Base-by-base conservation (phyloP, 495 filamentous ascomycete genomes). In the Penicillium manginii region DNA sequence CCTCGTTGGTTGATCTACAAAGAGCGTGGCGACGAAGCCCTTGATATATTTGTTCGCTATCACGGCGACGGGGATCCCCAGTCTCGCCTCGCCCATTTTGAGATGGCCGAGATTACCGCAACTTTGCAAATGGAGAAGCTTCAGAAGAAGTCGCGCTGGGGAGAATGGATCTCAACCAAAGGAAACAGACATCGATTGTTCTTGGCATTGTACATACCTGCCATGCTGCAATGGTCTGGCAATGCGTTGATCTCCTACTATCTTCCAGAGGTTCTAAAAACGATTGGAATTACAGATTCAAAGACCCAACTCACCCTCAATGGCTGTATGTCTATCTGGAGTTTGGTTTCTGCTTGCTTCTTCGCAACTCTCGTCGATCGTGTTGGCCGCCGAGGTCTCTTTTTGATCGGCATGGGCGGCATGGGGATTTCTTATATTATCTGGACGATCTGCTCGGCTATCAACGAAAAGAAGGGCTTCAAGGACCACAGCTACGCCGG, bases 201-300 rank as follows among this genome's bases (percentile, higher is more conserved):
- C 45, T 66, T 90, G 31, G 78, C 85, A 26, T 67, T 87, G 39
- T 82, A 80, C 22, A 76, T 87, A 33, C 84, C 84, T 64, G 64
- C 70, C 52, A 76, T 76, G 52, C 84, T 82, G 6, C 87, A 89
- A 71, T 89, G 84, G 84, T 84, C 81, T 33, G 87, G 87, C 45
- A 88, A 88, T 64, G 84, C 79, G 48, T 78, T 90, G 33, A 81
- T 87, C 66, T 86, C 83, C 49, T 87, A 88, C 77, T 89, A 87
- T 59, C 68, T 84, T 46, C 69, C 65, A 57, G 70, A 70, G 52
- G 77, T 88, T 31, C 84, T 87, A 59, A 71, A 83, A 22, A 77
- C 72, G 8, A 81, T 86, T 53, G 84, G 84, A 45, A 71, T 87
- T 55, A 79, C 60, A 2, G 68, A 78, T 54, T 62, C 78, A 4